A percentile compares a stretch with the other conserved stretches of the same genome.
Conservation (phyloP, 495 filamentous ascomycete genomes). For the Chaetomium cochliodes region DNA sequence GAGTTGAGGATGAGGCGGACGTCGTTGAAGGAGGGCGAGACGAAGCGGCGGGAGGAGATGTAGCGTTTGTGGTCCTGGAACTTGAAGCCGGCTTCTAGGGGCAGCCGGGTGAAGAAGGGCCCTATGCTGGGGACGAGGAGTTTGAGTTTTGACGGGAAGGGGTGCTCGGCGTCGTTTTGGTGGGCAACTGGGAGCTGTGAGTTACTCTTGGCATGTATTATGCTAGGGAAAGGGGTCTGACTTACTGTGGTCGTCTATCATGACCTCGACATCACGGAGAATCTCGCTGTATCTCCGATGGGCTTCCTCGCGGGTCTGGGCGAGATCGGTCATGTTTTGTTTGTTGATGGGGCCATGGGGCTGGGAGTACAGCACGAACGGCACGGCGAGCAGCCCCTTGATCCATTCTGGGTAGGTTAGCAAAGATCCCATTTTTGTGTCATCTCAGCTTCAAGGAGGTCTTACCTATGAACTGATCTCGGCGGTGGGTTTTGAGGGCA, state of each 20-base stretch:
- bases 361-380: constrained; percentile 95
- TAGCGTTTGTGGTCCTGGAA: constrained; percentile 81
- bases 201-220: constrained; percentile 6
- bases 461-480: constrained; percentile 78
- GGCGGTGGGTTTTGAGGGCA: constrained; percentile 82
- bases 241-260: constrained; percentile 90
- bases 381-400: constrained; percentile 87
- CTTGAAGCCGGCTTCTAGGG: constrained; percentile 83
- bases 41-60: constrained; percentile 90
- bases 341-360: constrained; percentile 77
- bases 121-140: constrained; percentile 88
- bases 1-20: constrained; percentile 90
- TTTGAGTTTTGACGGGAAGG: constrained; percentile 81
- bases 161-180: constrained; percentile 56
- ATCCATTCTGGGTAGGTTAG: constrained; percentile 52
- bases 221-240: not conserved
- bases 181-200: constrained; percentile 57
- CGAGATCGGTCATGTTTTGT: constrained; percentile 50
- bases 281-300: constrained; percentile 92
- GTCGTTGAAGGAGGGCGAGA: constrained; percentile 97
- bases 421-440: not conserved
- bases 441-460: no score
- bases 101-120: constrained; percentile 84
- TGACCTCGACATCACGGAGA: constrained; percentile 84
- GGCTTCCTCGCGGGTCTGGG: constrained; percentile 61